phyloP scores from a whole-genome alignment of 805 yeast genomes.

The Candida ascalaphidarum region DNA sequence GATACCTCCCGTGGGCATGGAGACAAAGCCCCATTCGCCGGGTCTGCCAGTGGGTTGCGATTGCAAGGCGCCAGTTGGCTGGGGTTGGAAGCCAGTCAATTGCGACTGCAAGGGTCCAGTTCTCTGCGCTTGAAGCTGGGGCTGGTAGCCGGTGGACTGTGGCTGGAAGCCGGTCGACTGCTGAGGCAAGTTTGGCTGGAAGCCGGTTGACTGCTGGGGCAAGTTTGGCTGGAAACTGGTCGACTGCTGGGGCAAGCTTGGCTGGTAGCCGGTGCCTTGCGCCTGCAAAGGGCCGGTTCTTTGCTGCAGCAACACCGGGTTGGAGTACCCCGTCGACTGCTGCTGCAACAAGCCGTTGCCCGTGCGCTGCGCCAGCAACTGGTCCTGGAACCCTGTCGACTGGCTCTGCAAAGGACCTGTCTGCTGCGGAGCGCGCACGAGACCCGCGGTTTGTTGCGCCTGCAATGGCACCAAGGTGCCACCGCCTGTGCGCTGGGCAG shows the following conservation, averaged over 20 bases:
- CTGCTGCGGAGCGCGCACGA: conserved; percentile 30
- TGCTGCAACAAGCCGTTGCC: conserved; percentile 26
- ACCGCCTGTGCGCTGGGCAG: conserved; percentile 38
- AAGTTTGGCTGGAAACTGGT: conserved; percentile 3
- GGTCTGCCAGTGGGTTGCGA: conserved; percentile 60
- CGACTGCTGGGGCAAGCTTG: no score
- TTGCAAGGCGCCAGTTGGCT: conserved; percentile 35
- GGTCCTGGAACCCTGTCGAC: conserved; percentile 2
- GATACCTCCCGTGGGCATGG: conserved; percentile 60
- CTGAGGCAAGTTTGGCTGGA: conserved; percentile 21
- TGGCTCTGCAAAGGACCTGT: conserved; percentile 8
- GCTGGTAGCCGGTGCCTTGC: conserved; percentile 4
- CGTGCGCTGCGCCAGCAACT: conserved; percentile 23
- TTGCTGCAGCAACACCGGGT: no score
- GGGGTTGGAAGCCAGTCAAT: conserved; percentile 29
- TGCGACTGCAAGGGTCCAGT: conserved; percentile 24
- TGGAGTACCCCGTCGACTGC: conserved; percentile 13
- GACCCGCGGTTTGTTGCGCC: conserved; percentile 66
- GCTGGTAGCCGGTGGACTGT: conserved; percentile 1
- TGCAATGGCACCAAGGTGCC: conserved; percentile 39
- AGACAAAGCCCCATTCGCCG: conserved; percentile 75
- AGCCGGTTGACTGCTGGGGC: conserved; percentile 13
- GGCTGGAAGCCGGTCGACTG: conserved; percentile 14
- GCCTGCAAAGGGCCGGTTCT: conserved; percentile 6
- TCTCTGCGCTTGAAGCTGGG: conserved; percentile 17